Percentiles rank a stretch among this genome's conserved stretches.
Conservation (phyloP, 129 eudicot genomes). For the Silybum marianum region DNA sequence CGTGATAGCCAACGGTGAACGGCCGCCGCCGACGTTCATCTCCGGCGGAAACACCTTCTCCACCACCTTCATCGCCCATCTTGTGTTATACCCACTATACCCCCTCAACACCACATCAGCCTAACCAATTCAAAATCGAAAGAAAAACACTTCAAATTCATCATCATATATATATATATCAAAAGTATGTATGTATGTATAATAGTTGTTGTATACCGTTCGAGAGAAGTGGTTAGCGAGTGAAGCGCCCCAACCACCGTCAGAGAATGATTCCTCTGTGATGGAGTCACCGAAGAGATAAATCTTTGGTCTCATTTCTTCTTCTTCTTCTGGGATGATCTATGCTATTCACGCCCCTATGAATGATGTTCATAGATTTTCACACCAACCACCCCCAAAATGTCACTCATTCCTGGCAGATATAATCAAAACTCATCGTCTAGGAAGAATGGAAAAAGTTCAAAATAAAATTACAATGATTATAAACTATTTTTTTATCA, state of each 20-base stretch:
- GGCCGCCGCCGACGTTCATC: conserved; percentile 28
- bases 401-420: no score
- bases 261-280: conserved; percentile 59
- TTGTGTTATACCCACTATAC: conserved; percentile 77
- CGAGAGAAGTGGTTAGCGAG: conserved; percentile 66
- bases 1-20: conserved; percentile 57
- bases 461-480: no score
- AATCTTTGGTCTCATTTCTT: conserved; percentile 63
- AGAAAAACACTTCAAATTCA: background rate
- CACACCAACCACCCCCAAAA: no score
- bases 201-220: conserved; percentile 33
- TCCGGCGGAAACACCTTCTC: conserved; percentile 56
- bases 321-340: background rate
- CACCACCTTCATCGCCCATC: conserved; percentile 69
- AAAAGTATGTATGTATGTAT: background rate
- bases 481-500: no score
- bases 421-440: no score
- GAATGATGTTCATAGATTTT: no score
- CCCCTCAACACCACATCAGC: conserved; percentile 79
- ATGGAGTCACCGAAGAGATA: conserved; percentile 82
- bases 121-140: conserved; percentile 21
- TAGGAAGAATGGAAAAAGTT: no score
- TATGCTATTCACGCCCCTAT: no score
- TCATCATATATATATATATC: background rate
- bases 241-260: conserved; percentile 77